Evolutionary conservation across 1,284 basidiomycete genomes (phyloP).

Genomic region (Hemileccinum hortonii): DNA sequence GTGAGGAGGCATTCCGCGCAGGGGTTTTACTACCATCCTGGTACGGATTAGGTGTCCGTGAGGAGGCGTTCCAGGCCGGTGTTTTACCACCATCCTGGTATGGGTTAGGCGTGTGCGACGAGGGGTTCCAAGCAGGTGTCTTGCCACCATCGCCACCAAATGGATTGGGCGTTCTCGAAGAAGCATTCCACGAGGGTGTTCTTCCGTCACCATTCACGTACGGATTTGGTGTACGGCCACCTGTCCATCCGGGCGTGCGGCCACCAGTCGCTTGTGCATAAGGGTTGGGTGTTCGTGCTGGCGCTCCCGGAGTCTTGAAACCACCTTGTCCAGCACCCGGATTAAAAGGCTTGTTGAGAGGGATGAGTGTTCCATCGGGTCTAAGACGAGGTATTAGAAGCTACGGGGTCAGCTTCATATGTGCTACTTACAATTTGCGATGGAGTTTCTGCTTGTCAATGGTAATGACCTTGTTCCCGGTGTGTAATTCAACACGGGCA

Average conservation of each 20-base stretch:
- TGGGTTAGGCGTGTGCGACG: conserved; percentile 65
- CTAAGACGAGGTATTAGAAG: conserved; percentile 33
- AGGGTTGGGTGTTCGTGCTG: conserved; percentile 38
- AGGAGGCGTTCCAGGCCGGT: conserved; percentile 55
- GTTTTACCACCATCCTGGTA: conserved; percentile 55
- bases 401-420: background rate
- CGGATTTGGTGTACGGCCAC: conserved; percentile 58
- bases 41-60: conserved; percentile 64
- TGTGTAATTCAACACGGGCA: conserved; percentile 89
- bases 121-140: conserved; percentile 61
- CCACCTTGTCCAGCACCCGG: conserved; percentile 22
- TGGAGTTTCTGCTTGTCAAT: conserved; percentile 82
- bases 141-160: conserved; percentile 53
- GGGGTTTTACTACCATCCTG: conserved; percentile 50
- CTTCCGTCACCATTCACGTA: conserved; percentile 52
- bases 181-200: conserved; percentile 59
- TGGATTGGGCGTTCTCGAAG: conserved; percentile 64
- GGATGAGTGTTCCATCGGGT: conserved; percentile 54
- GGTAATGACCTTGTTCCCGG: conserved; percentile 87
- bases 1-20: conserved; percentile 53
- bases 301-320: conserved; percentile 34
- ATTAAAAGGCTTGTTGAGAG: conserved; percentile 38
- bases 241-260: conserved; percentile 42
- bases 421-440: conserved; percentile 71
- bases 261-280: conserved; percentile 36